Conservation (phyloP, 176 grass and related monocot species). For the Eleusine indica region DNA sequence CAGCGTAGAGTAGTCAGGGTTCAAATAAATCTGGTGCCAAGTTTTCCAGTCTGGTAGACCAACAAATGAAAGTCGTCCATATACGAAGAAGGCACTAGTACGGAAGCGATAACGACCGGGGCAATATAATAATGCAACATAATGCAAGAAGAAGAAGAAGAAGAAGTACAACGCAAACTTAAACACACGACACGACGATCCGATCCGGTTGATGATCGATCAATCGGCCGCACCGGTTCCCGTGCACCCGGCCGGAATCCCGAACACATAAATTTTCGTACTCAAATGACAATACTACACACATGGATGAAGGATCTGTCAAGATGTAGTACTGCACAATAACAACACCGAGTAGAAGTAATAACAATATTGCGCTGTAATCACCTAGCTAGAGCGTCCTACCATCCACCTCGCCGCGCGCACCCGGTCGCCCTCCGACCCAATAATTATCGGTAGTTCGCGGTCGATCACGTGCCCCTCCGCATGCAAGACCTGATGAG, state of each 20-base stretch:
- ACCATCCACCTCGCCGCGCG: not conserved
- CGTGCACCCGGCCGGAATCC: not conserved
- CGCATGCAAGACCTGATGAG: not conserved
- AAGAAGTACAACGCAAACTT: not conserved
- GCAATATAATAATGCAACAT: not conserved
- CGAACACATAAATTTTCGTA: not conserved
- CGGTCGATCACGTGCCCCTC: not conserved
- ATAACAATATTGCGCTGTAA: not conserved
- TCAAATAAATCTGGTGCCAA: not conserved
- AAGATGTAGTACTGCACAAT: not conserved
- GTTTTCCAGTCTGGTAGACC: not conserved
- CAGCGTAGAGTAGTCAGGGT: no score
- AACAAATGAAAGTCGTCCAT: not conserved
- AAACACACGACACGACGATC: no score
- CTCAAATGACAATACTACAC: not conserved
- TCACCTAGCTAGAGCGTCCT: not conserved
- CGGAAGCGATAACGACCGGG: not conserved
- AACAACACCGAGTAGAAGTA: no score
- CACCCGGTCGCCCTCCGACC: not conserved
- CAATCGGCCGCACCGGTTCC: not conserved
- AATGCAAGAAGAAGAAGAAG: not conserved
- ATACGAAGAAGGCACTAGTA: not conserved
- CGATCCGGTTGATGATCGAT: no score
- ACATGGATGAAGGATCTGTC: not conserved
- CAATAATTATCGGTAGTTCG: slow-evolving; percentile 27